phyloP scores from a whole-genome alignment of 2,329 filamentous ascomycete species.

The Xylariaceae sp. region DNA sequence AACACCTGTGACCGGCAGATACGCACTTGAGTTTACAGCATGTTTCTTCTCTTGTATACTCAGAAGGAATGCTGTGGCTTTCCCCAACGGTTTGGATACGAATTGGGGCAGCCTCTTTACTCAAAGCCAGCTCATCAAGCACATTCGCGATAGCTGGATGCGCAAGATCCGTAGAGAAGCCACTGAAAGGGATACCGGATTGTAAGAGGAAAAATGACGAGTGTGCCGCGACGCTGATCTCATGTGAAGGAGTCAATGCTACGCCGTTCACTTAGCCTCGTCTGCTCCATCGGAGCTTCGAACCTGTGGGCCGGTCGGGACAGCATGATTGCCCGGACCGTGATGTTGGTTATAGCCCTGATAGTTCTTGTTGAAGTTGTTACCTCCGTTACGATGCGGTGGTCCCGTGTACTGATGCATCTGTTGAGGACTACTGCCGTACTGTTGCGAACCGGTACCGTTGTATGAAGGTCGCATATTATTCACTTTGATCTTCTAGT shows the following conservation, averaged over 20 bases:
- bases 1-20: conserved; percentile 23
- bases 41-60: too few species aligned
- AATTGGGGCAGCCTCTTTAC: too few species aligned
- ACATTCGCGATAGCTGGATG: conserved; percentile 13
- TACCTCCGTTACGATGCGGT: conserved; percentile 55
- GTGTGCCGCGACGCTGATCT: conserved; percentile 28
- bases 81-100: too few species aligned
- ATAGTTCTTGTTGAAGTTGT: conserved; percentile 49
- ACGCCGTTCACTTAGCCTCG: conserved; percentile 41
- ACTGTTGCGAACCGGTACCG: conserved; percentile 57
- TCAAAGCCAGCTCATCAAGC: too few species aligned
- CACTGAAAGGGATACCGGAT: conserved; percentile 23
- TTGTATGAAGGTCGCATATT: conserved; percentile 56
- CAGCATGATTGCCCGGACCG: conserved; percentile 31
- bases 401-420: conserved; percentile 58
- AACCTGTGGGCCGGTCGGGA: conserved; percentile 32
- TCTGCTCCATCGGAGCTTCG: conserved; percentile 39
- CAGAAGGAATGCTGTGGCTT: too few species aligned
- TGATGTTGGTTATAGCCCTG: conserved; percentile 43
- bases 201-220: conserved; percentile 26
- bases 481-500: conserved; percentile 48
- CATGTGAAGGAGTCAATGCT: conserved; percentile 19
- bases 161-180: conserved; percentile 16
- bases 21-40: too few species aligned
- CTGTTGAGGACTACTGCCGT: conserved; percentile 62